Evolutionary conservation across 805 yeast genomes (phyloP).

Genomic region (Groenewaldozyma salmanticensis): DNA sequence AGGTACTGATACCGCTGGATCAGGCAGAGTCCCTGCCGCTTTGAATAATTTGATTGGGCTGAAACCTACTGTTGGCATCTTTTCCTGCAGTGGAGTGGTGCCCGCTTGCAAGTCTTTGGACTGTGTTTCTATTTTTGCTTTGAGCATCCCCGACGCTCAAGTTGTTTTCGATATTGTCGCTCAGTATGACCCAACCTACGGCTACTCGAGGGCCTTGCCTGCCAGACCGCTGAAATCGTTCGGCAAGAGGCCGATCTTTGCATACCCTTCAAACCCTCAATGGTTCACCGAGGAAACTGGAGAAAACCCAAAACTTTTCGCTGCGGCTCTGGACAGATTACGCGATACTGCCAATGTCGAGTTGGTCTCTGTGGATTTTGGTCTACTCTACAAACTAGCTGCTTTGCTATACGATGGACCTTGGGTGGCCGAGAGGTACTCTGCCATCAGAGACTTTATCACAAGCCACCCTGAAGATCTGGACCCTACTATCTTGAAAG

Average conservation of each 20-base stretch:
- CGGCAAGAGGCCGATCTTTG: constrained; percentile 53
- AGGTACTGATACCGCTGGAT: constrained; percentile 98
- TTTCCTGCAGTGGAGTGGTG: constrained; percentile 85
- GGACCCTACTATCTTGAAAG: constrained; percentile 74
- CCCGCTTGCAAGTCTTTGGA: constrained; percentile 96
- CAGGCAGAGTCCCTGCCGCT: constrained; percentile 96
- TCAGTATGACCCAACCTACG: constrained; percentile 62
- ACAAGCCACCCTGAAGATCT: constrained; percentile 64
- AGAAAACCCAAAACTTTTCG: constrained; percentile 66
- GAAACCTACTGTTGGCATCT: constrained; percentile 84
- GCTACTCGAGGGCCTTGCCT: constrained; percentile 73
- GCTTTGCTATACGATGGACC: constrained; percentile 90
- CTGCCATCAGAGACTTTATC: constrained; percentile 64
- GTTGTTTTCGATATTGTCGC: constrained; percentile 61
- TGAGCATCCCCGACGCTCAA: constrained; percentile 78
- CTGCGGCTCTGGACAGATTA: constrained; percentile 48
- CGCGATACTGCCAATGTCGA: constrained; percentile 45
- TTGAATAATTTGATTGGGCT: constrained; percentile 85
- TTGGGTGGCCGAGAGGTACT: constrained; percentile 96
- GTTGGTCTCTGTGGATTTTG: constrained; percentile 56
- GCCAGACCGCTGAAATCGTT: constrained; percentile 51
- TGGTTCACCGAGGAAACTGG: constrained; percentile 69
- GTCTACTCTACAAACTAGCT: constrained; percentile 71
- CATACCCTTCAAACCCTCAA: constrained; percentile 60
- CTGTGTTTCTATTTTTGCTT: constrained; percentile 79